A percentile compares a stretch with the other conserved stretches of the same genome.
Conservation (phyloP, 495 filamentous ascomycete genomes). For the Aspergillus sclerotiicarbonarius region DNA sequence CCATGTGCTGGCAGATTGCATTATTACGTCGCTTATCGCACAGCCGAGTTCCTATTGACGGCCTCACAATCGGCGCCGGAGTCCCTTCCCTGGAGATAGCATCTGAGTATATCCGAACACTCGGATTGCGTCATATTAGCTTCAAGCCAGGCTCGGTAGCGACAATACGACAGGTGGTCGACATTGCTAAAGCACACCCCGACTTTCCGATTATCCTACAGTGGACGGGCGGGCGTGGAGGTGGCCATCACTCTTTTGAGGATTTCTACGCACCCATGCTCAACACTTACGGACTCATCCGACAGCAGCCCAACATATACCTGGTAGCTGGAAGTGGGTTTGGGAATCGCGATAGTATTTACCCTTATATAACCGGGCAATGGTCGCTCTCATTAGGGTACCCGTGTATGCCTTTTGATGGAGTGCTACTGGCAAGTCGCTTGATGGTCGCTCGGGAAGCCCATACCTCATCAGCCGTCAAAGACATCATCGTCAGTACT, state of each 20-base stretch:
- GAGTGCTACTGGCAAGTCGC: conserved; percentile 45
- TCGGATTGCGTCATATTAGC: conserved; percentile 47
- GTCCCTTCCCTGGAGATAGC: conserved; percentile 51
- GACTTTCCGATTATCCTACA: conserved; percentile 48
- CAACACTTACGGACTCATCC: conserved; percentile 42
- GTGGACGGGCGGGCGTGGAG: conserved; percentile 52
- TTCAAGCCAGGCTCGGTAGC: conserved; percentile 50
- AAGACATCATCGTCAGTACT: conserved; percentile 27
- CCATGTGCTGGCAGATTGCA: conserved; percentile 36
- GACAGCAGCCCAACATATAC: conserved; percentile 45
- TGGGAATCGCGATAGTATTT: conserved; percentile 44
- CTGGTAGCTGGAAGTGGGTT: conserved; percentile 51
- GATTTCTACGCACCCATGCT: conserved; percentile 51
- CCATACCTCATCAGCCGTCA: conserved; percentile 31
- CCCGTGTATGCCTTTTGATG: conserved; percentile 50
- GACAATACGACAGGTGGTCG: conserved; percentile 46
- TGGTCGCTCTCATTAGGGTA: conserved; percentile 43
- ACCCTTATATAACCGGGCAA: conserved; percentile 45
- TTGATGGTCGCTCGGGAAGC: conserved; percentile 51
- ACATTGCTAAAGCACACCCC: conserved; percentile 45
- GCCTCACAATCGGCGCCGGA: conserved; percentile 48
- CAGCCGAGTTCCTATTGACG: conserved; percentile 32
- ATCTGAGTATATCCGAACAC: conserved; percentile 43
- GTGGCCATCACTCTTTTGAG: conserved; percentile 53
- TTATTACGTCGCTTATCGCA: conserved; percentile 27